Conservation (phyloP, 257 asterid species). For the Vinca minor region DNA sequence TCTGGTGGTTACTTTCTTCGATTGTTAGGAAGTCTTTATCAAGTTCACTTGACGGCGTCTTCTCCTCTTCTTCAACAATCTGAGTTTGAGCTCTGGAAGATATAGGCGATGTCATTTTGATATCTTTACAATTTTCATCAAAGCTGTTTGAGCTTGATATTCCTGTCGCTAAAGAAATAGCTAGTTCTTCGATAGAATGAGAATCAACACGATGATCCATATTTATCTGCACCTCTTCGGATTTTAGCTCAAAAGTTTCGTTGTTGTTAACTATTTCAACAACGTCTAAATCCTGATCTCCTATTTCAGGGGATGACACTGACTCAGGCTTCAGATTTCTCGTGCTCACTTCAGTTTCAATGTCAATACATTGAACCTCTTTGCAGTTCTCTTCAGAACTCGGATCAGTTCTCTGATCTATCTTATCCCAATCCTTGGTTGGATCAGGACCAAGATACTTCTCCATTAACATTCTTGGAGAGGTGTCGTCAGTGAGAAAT, state of each 20-base stretch:
- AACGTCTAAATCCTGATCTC: slow-evolving; percentile 23
- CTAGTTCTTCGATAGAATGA: slow-evolving; percentile 20
- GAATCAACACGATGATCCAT: slow-evolving; percentile 4
- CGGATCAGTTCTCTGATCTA: slow-evolving; percentile 30
- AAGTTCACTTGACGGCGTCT: slow-evolving; percentile 8
- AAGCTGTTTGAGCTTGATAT: slow-evolving; percentile 14
- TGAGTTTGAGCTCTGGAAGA: slow-evolving; percentile 23
- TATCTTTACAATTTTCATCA: slow-evolving; percentile 35
- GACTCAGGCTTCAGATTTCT: slow-evolving; percentile 9
- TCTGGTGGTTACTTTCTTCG: slow-evolving; percentile 15
- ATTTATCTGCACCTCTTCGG: slow-evolving; percentile 7
- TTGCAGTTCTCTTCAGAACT: slow-evolving; percentile 40
- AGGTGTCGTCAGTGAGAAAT: slow-evolving; percentile 55
- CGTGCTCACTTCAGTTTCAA: slow-evolving; percentile 30
- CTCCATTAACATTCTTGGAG: slow-evolving; percentile 65
- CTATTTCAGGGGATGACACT: slow-evolving; percentile 22
- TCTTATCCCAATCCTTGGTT: slow-evolving; percentile 78
- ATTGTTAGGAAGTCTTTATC: slow-evolving; percentile 5
- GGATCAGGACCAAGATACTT: slow-evolving; percentile 97
- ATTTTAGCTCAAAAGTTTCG: slow-evolving; percentile 5
- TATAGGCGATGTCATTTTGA: slow-evolving; percentile 20
- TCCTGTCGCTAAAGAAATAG: slow-evolving; percentile 31
- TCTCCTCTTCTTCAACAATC: slow-evolving; percentile 20
- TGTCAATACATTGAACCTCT: slow-evolving; percentile 63
- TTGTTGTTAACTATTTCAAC: not conserved